phyloP scores from a whole-genome alignment of 2,329 filamentous ascomycete species.

The Colletotrichum gigasporum region DNA sequence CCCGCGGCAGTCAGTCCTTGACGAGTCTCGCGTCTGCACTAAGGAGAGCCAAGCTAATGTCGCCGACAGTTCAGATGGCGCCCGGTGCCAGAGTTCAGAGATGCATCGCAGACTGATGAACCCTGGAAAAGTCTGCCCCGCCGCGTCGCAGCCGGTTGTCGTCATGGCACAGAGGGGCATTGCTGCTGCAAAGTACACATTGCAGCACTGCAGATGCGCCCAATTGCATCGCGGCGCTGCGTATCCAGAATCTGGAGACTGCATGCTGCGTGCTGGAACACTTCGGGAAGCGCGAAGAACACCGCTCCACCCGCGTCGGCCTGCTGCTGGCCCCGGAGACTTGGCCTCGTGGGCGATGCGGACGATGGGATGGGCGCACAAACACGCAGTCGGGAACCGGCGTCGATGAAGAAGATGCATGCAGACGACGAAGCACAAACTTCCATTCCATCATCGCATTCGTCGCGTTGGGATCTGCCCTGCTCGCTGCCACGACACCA shows the following conservation, averaged over 20 bases:
- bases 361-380: too few species aligned
- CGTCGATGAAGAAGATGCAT: too few species aligned
- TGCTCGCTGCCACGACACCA: conserved; percentile 14
- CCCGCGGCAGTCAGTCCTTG: conserved; percentile 9
- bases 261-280: neutral
- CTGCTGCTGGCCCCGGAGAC: too few species aligned
- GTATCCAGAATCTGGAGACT: neutral
- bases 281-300: conserved; percentile 24
- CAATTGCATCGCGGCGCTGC: neutral
- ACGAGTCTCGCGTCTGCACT: neutral
- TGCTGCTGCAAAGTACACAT: too few species aligned
- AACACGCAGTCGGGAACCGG: neutral
- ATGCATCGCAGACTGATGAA: conserved; percentile 4
- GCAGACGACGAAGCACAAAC: neutral
- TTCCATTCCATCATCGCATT: neutral
- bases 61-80: conserved; percentile 11
- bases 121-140: conserved; percentile 19
- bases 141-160: conserved; percentile 17
- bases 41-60: neutral
- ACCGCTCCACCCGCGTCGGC: conserved; percentile 12
- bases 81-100: neutral
- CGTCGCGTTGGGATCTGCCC: neutral
- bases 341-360: conserved; percentile 6
- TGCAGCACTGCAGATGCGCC: conserved; percentile 20
- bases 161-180: conserved; percentile 23